Evolutionary conservation across 352 stramenopile genomes (phyloP), one percentile per base, ranked within the genome.

Genomic region (Phytophthora sansomeana): DNA sequence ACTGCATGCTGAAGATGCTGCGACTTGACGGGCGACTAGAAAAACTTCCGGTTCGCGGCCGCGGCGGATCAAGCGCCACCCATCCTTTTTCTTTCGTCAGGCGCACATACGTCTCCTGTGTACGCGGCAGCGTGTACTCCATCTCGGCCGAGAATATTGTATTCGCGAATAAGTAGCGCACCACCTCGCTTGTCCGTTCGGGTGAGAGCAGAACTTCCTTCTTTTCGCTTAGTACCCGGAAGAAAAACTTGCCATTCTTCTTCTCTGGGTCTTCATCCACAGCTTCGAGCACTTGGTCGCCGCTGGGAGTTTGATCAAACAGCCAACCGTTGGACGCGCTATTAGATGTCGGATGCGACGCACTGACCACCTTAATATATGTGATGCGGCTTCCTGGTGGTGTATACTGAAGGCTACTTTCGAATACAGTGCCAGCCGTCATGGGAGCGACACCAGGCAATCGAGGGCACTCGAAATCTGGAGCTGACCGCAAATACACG

Each of bases 231-330:
- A 89, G 33, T n/a, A 92, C 80, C 17, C 87, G 83, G 63, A 88
- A 95, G 61, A 86, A 95, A 56, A 93, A 95, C 52, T 87, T 90
- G 67, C 87, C 87, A 43, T 89, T 84, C 63, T 90, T 89, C 66
- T 91, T 90, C 56, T 91, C 84, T 2, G 81, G 80, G 32, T 91
- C 83, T 67, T 92, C 78, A 56, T 90, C 77, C 53, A 92, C 74
- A 21, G 82, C 77, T 35, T 93, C 84, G 2, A 93, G 64, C 13
- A 93, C 78, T 41, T 85, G 77, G 53, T 93, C 84, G 10, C 82
- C 81, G 28, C 74, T 85, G 8, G 79, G 80, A 0, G 83, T 91
- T 57, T 81, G 69, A 49, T 90, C 73, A 39, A 93, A 93, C 8
- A 91, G 51, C 84, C 84, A 93, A 14, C 84, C 84, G n/a, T 77